Conservation (phyloP, 225 moss, liverwort and hornwort species). For the Polytrichum formosum region DNA sequence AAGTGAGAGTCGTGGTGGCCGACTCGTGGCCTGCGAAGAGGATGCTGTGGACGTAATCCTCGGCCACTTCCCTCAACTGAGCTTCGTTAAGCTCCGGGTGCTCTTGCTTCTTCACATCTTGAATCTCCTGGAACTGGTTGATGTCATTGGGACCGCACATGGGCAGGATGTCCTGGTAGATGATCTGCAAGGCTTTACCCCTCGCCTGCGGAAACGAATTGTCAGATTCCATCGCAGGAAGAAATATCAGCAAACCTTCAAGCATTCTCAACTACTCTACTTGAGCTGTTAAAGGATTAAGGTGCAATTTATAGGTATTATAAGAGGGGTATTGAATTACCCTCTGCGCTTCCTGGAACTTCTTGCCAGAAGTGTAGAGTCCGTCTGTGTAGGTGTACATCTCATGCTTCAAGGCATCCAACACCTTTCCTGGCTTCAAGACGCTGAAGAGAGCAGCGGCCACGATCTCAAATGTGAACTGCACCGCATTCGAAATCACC, state of each 20-base stretch:
- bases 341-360: conserved; percentile 34
- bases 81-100: conserved; percentile 15
- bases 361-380: conserved; percentile 27
- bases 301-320: too few species aligned
- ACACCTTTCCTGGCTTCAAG: conserved; percentile 32
- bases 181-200: conserved; percentile 26
- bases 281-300: too few species aligned
- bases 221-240: too few species aligned
- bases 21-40: conserved; percentile 40
- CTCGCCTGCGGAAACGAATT: conserved; percentile 20
- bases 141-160: conserved; percentile 20
- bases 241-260: too few species aligned
- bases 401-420: conserved; percentile 32
- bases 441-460: conserved; percentile 33
- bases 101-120: conserved; percentile 19
- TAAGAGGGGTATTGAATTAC: conserved; percentile 10
- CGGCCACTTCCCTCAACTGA: conserved; percentile 35
- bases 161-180: conserved; percentile 30
- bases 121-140: conserved; percentile 34
- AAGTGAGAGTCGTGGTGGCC: conserved; percentile 35
- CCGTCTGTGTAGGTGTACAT: conserved; percentile 47
- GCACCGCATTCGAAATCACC: background rate
- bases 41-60: conserved; percentile 43
- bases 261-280: too few species aligned
- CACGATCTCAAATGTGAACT: conserved; percentile 37